Evolutionary conservation across 306 rosid species (phyloP).

Genomic region (Vigna radiata): DNA sequence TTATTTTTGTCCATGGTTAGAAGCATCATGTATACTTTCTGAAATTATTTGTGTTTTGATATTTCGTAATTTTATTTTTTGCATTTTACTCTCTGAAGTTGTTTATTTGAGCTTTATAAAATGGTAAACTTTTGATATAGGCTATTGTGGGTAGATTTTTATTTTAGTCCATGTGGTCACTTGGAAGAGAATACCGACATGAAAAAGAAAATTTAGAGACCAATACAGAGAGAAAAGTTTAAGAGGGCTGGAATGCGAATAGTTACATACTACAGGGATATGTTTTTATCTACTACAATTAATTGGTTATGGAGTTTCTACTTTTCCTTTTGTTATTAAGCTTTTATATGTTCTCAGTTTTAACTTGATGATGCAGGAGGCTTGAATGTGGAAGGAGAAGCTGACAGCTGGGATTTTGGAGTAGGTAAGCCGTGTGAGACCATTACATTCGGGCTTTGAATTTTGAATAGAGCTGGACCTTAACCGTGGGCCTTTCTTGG

Average conservation of each 20-base stretch:
- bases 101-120: no score
- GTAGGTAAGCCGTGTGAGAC: conserved; percentile 62
- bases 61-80: no score
- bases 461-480: background rate
- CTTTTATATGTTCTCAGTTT: background rate
- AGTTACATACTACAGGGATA: background rate
- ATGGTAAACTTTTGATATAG: background rate
- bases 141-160: no score
- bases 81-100: background rate
- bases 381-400: conserved; percentile 95
- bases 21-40: background rate
- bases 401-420: conserved; percentile 96
- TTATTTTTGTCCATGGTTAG: background rate
- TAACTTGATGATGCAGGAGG: conserved; percentile 67
- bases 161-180: background rate
- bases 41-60: background rate
- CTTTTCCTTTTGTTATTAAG: background rate
- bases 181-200: background rate
- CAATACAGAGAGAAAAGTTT: background rate
- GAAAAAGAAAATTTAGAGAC: background rate
- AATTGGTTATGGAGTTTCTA: background rate
- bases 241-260: background rate
- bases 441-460: conserved; percentile 22
- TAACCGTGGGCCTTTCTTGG: background rate
- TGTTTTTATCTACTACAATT: background rate